Percentiles rank a stretch among this genome's conserved stretches.
These are phyloP conservation scores for Alternaria gansuensis DNA, from an alignment of 2,329 filamentous ascomycete species.

Conservation along the genomic window DNA sequence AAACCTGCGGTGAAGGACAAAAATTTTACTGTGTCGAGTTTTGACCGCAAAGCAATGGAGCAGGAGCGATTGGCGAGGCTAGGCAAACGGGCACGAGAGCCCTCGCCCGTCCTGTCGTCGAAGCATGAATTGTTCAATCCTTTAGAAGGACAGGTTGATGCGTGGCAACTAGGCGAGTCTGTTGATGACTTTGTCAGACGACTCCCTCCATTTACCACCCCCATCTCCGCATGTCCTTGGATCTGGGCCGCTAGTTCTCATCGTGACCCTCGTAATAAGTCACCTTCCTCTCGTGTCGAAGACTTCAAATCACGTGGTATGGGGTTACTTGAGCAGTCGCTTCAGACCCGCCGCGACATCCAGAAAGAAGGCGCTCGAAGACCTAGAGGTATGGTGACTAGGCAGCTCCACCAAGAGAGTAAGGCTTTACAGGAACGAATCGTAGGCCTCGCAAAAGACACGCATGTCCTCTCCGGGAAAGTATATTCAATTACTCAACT, in stretches of 20 bases:
- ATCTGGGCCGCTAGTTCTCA: slow-evolving; percentile 77
- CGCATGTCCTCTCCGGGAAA: slow-evolving; percentile 72
- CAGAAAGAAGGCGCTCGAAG: slow-evolving; percentile 61
- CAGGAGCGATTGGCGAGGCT: slow-evolving; percentile 22
- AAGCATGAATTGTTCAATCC: slow-evolving; percentile 58
- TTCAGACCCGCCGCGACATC: slow-evolving; percentile 59
- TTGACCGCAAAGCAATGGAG: slow-evolving; percentile 28
- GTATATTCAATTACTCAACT: slow-evolving; percentile 49
- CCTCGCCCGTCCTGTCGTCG: slow-evolving; percentile 18
- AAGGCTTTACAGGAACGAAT: slow-evolving; percentile 64
- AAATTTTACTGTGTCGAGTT: slow-evolving; percentile 9
- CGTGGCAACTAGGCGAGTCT: slow-evolving; percentile 71
- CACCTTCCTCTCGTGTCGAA: slow-evolving; percentile 52
- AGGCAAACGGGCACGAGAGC: slow-evolving; percentile 25
- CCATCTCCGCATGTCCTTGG: slow-evolving; percentile 65
- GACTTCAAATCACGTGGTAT: slow-evolving; percentile 64
- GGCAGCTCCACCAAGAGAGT: slow-evolving; percentile 55
- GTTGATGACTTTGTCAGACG: slow-evolving; percentile 72
- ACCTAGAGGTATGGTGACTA: slow-evolving; percentile 52
- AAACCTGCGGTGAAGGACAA: slow-evolving; percentile 13
- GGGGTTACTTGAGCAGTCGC: slow-evolving; percentile 63
- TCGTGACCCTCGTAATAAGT: slow-evolving; percentile 47
- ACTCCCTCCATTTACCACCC: slow-evolving; percentile 69
- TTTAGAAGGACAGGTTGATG: slow-evolving; percentile 62
- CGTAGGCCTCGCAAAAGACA: slow-evolving; percentile 66